These are phyloP conservation scores for Saccharomycopsis hybrid DNA, from an alignment of 1,139 yeast species.

Conservation along the genomic window DNA sequence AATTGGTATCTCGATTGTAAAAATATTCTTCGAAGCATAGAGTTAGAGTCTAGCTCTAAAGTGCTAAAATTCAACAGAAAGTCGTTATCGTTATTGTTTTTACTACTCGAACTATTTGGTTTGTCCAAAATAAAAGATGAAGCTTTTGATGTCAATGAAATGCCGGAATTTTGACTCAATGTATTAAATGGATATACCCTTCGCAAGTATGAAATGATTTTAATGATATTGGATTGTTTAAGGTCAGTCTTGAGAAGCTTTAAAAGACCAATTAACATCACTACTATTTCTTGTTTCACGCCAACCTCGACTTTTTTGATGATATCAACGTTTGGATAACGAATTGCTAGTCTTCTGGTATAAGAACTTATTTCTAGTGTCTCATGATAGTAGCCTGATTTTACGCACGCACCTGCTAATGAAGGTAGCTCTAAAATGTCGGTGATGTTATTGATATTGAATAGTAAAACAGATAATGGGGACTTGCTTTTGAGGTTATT, in stretches of 20 bases:
- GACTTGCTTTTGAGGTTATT: conserved; percentile 22
- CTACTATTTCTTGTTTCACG: conserved; percentile 49
- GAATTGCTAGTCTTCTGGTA: conserved; percentile 55
- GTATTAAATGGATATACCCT: conserved; percentile 48
- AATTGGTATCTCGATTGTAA: conserved; percentile 54
- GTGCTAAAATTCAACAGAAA: too few relatives aligned
- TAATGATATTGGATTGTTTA: conserved; percentile 70
- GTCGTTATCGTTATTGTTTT: conserved; percentile 25
- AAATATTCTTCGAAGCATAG: conserved; percentile 39
- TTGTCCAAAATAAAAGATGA: too few relatives aligned
- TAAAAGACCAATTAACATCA: conserved; percentile 63
- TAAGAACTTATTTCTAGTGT: conserved; percentile 75
- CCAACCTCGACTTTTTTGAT: conserved; percentile 51
- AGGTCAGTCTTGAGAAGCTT: conserved; percentile 66
- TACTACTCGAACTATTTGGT: conserved; percentile 7
- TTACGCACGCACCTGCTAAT: conserved; percentile 72
- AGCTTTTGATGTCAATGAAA: too few relatives aligned
- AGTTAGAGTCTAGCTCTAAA: conserved; percentile 17
- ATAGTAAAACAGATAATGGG: conserved; percentile 38
- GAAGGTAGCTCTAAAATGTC: conserved; percentile 83
- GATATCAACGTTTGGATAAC: conserved; percentile 59
- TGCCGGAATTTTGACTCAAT: too few relatives aligned
- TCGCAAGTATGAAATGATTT: conserved; percentile 69
- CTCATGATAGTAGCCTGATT: conserved; percentile 83
- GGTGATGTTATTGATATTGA: conserved; percentile 64